Conservation (phyloP, 2,329 filamentous ascomycete genomes). For the Neonectria ditissima region DNA sequence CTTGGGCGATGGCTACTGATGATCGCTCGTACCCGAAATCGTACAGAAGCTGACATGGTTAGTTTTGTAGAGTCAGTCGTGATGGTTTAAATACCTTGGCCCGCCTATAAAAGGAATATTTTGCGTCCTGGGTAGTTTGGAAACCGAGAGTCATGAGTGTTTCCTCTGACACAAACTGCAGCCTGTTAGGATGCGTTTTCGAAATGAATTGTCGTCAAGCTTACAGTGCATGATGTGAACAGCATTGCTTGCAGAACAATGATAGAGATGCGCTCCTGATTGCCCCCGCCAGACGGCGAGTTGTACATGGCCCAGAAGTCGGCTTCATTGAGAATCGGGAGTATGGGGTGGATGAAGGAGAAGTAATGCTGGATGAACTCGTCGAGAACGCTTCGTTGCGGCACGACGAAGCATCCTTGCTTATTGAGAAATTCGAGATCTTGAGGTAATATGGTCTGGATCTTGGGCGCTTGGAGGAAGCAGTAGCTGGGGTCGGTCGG, state of each 20-base stretch:
- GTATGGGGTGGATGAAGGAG: slow-evolving; percentile 45
- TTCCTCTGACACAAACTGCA: slow-evolving; percentile 38
- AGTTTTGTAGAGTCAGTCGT: accelerated
- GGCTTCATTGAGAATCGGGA: slow-evolving; percentile 43
- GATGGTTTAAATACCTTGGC: slow-evolving; percentile 34
- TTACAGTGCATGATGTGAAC: slow-evolving; percentile 39
- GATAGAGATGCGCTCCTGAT: slow-evolving; percentile 35
- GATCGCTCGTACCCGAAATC: slow-evolving; percentile 43
- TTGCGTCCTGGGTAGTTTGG: slow-evolving; percentile 39
- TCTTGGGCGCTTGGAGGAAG: slow-evolving; percentile 39
- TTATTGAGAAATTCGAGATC: slow-evolving; percentile 41
- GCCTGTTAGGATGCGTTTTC: not conserved
- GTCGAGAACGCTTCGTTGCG: slow-evolving; percentile 38
- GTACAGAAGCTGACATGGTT: slow-evolving; percentile 35
- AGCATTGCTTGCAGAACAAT: slow-evolving; percentile 39
- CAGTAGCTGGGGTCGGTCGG: slow-evolving; percentile 36
- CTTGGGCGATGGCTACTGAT: slow-evolving; percentile 40
- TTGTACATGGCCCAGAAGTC: slow-evolving; percentile 42
- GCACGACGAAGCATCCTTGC: slow-evolving; percentile 44
- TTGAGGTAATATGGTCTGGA: slow-evolving; percentile 36
- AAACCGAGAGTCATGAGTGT: slow-evolving; percentile 38
- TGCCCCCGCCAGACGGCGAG: slow-evolving; percentile 11
- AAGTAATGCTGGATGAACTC: slow-evolving; percentile 48
- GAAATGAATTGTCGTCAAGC: not conserved
- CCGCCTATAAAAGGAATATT: slow-evolving; percentile 40